Conservation (phyloP, 257 asterid genomes). For the Forsythia viridissima region DNA sequence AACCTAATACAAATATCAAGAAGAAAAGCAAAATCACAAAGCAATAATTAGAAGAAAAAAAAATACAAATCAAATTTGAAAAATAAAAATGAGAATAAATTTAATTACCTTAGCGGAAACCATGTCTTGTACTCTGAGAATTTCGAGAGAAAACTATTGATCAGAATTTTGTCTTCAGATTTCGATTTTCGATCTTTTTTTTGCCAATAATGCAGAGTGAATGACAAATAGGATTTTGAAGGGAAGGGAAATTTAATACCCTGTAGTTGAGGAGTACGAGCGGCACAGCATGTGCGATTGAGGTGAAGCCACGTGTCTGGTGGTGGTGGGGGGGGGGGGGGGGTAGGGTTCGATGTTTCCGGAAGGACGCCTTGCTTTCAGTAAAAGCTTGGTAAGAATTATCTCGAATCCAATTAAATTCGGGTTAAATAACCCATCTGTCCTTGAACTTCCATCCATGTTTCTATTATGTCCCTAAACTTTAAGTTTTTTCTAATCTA, state of each 20-base stretch:
- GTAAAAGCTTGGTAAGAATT: too few species aligned
- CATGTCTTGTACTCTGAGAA: conserved; percentile 17
- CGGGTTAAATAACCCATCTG: too few species aligned
- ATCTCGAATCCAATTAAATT: background rate
- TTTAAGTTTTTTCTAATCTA: too few species aligned
- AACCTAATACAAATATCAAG: conserved; percentile 31
- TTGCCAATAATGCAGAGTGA: background rate
- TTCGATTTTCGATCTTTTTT: background rate
- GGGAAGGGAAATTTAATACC: too few species aligned
- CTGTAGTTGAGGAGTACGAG: background rate
- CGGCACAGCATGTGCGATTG: background rate
- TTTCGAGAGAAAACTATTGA: background rate
- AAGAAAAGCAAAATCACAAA: background rate
- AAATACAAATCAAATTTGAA: background rate
- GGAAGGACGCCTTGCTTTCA: background rate
- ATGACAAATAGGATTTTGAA: background rate
- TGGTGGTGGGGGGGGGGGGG: too few species aligned
- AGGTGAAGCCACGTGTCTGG: conserved; percentile 29
- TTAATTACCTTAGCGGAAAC: conserved; percentile 35
- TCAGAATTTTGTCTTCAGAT: background rate
- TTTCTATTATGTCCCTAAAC: too few species aligned
- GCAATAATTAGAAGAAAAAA: background rate
- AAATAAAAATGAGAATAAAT: background rate
- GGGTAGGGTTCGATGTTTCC: background rate
- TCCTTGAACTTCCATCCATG: too few species aligned